These are phyloP conservation scores for Withania somnifera DNA, from an alignment of 305 asterid genomes.

Conservation along the genomic window DNA sequence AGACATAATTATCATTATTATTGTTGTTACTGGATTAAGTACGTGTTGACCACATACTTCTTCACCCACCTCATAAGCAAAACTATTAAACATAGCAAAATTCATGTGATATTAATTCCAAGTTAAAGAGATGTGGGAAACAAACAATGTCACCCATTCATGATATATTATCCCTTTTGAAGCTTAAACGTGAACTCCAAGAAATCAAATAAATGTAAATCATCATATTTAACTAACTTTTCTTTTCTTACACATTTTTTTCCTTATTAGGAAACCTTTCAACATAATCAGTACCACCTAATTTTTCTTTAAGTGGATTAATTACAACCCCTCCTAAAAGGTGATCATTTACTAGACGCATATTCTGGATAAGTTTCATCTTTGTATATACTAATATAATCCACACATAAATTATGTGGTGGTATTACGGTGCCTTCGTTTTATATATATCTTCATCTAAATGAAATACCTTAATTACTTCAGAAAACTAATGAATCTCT, in stretches of 20 bases:
- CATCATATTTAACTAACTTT: not conserved
- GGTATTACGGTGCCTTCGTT: not conserved
- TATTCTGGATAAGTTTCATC: not conserved
- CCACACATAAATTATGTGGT: not conserved
- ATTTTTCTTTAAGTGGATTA: not conserved
- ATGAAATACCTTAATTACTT: no score
- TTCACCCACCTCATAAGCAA: not conserved
- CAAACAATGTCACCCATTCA: not conserved
- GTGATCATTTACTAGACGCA: not conserved
- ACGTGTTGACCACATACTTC: not conserved
- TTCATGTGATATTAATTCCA: not conserved
- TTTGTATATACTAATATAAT: not conserved
- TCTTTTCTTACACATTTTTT: not conserved
- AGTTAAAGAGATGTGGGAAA: not conserved
- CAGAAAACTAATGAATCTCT: no score
- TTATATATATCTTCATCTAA: no score
- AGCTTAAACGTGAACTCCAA: slow-evolving; percentile 7
- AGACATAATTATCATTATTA: not conserved
- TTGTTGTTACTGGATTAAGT: not conserved
- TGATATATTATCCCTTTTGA: not conserved
- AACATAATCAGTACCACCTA: not conserved
- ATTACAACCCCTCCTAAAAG: no score
- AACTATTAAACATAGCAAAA: not conserved
- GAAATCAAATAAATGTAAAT: slow-evolving; percentile 1
- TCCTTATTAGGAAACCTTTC: not conserved